Base-by-base conservation (phyloP, 495 filamentous ascomycete species). In the Aspergillus ellipticus region DNA sequence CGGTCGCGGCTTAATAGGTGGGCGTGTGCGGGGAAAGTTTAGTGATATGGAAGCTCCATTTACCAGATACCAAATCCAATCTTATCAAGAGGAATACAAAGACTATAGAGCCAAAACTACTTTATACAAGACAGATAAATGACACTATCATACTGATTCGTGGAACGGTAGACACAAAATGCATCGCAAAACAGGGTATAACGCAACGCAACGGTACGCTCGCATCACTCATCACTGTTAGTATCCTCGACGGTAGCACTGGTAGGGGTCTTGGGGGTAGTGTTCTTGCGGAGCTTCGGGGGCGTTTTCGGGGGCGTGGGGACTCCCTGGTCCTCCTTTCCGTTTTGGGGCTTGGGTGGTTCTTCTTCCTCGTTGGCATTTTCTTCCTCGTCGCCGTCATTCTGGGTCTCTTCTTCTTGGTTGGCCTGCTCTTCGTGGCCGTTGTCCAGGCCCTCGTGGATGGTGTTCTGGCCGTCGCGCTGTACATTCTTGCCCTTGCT, bases 401-500 rank as follows among this genome's bases (percentile, higher is more conserved):
- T 46, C 9, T 45, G n/a, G n/a, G n/a, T n/a, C n/a, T 37, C 2
- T 29, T 51, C 8, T 28, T 7, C 24, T 28, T 28, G 24, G 24
- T 7, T 47, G 42, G 19, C 39, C 53, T 20, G 6, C 49, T 20
- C 53, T 1, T 37, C 53, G 2, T 54, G 37, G 9, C 29, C 26
- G 4, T 49, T 42, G 6, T 28, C 37, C 5, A 39, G 35, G 11
- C 35, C 13, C 10, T 39, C 10, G 35, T 15, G 24, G 24, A 28
- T 3, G 24, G 24, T 7, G n/a, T 55, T 46, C 22, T 60, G 35
- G 0, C 54, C 37, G 5, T 58, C 37, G 16, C 58, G 46, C 50
- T 64, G 57, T 11, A 70, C 63, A 1, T 54, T 66, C 51, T 65
- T 65, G 1, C 62, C 70, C 56, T 61, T 61, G 9, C 50, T 42